Evolutionary conservation across 768 basidiomycete species (phyloP).

Genomic region (Agrocybe pediades): DNA sequence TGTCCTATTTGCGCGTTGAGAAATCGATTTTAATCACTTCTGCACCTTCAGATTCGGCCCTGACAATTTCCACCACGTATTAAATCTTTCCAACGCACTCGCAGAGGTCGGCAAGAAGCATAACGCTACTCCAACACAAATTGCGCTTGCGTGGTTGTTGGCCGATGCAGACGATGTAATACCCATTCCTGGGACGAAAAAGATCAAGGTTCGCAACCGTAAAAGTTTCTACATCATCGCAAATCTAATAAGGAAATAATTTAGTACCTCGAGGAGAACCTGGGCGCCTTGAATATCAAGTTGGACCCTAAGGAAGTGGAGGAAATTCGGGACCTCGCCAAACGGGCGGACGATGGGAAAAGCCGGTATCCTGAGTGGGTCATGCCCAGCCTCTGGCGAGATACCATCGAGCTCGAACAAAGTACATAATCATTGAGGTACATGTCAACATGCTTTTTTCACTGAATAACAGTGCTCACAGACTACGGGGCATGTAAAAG

Average conservation of each 20-base stretch:
- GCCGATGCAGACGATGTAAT: slow-evolving; percentile 49
- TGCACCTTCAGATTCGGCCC: slow-evolving; percentile 28
- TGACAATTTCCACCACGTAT: slow-evolving; percentile 49
- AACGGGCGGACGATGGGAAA: background rate
- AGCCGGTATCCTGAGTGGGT: background rate
- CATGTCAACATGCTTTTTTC: too few relatives aligned
- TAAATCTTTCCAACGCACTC: slow-evolving; percentile 42
- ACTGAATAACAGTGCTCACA: too few relatives aligned
- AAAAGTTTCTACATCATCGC: too few relatives aligned
- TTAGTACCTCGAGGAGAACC: too few relatives aligned
- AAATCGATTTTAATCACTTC: background rate
- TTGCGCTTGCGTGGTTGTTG: slow-evolving; percentile 51
- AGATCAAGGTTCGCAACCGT: slow-evolving; percentile 23
- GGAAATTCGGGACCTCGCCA: background rate
- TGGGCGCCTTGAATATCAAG: background rate
- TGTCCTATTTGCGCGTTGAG: background rate
- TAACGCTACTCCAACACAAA: slow-evolving; percentile 45
- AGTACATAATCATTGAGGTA: too few relatives aligned
- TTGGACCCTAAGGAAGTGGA: background rate
- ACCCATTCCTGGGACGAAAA: slow-evolving; percentile 51
- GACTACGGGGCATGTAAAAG: too few relatives aligned
- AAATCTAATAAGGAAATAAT: too few relatives aligned
- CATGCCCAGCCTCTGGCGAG: background rate
- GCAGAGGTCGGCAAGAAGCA: slow-evolving; percentile 40
- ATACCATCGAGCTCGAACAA: background rate